Evolutionary conservation across 208 protist genomes (phyloP).

Genomic region (Plasmodiophora brassicae): DNA sequence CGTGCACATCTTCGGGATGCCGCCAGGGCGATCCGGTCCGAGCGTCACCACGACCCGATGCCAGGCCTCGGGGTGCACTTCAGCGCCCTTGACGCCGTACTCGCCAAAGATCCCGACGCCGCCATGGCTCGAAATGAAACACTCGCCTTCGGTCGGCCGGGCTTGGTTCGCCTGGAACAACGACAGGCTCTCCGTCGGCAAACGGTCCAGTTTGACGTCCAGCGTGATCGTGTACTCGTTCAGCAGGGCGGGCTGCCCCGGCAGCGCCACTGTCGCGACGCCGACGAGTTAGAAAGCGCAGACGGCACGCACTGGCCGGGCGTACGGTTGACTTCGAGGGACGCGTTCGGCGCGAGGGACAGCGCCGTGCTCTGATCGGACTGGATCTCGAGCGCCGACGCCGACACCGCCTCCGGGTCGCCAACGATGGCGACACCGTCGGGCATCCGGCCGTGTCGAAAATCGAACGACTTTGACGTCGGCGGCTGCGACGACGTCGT

Average conservation of each 20-base stretch:
- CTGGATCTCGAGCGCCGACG: neutral
- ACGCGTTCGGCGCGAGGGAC: neutral
- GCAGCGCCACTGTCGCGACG: neutral
- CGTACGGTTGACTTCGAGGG: neutral
- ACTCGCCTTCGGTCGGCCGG: conserved; percentile 1
- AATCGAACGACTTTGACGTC: too few species aligned
- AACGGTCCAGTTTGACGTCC: conserved; percentile 28
- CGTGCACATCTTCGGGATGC: neutral
- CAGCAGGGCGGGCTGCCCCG: neutral
- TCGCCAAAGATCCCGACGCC: conserved; percentile 35
- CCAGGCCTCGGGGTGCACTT: conserved; percentile 8
- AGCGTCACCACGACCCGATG: conserved; percentile 14
- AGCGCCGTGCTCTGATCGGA: neutral
- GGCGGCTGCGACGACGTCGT: too few species aligned
- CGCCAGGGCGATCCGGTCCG: neutral
- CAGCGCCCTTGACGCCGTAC: neutral
- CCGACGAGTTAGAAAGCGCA: neutral
- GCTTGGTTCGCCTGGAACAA: conserved; percentile 22
- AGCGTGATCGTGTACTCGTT: conserved; percentile 36
- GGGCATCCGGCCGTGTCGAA: neutral
- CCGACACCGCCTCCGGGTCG: neutral
- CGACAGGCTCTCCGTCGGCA: conserved; percentile 24
- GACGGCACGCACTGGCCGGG: neutral
- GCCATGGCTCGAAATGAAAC: conserved; percentile 6
- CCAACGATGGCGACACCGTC: neutral